Evolutionary conservation across 345 rosid species (phyloP).

Genomic region (Limnanthes douglasii): DNA sequence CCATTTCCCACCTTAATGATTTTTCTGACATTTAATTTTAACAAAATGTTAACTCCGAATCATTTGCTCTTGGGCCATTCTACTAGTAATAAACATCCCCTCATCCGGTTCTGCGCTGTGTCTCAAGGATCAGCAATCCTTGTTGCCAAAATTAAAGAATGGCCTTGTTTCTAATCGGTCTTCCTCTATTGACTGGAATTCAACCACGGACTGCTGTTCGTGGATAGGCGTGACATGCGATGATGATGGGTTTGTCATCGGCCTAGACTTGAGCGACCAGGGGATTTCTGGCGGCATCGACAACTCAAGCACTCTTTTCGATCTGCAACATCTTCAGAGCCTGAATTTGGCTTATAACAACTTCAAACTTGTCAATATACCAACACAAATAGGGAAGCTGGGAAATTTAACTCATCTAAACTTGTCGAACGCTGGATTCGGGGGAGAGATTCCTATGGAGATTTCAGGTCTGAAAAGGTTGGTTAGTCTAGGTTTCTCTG

Average conservation of each 20-base stretch:
- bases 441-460: constrained; percentile 17
- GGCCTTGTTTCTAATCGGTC: constrained; percentile 6
- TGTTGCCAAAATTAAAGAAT: constrained; percentile 20
- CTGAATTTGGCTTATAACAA: constrained; percentile 26
- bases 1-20: too few species aligned
- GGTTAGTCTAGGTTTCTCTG: constrained; percentile 31
- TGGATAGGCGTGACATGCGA: constrained; percentile 37
- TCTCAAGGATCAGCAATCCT: constrained; percentile 15
- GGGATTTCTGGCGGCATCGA: constrained; percentile 16
- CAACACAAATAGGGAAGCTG: constrained; percentile 17
- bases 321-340: constrained; percentile 16
- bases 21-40: too few species aligned
- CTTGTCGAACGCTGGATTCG: constrained; percentile 16
- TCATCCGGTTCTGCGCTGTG: constrained; percentile 21
- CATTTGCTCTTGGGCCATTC: too few species aligned
- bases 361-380: constrained; percentile 9
- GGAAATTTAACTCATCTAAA: constrained; percentile 14
- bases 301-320: constrained; percentile 15
- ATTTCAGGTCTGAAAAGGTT: constrained; percentile 20
- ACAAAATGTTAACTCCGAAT: too few species aligned
- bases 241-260: constrained; percentile 15
- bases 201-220: constrained; percentile 12
- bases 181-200: constrained; percentile 14
- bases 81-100: too few species aligned
- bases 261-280: constrained; percentile 23